Evolutionary conservation across 2,329 filamentous ascomycete genomes (phyloP).

Genomic region (Pseudogymnoascus sp.): DNA sequence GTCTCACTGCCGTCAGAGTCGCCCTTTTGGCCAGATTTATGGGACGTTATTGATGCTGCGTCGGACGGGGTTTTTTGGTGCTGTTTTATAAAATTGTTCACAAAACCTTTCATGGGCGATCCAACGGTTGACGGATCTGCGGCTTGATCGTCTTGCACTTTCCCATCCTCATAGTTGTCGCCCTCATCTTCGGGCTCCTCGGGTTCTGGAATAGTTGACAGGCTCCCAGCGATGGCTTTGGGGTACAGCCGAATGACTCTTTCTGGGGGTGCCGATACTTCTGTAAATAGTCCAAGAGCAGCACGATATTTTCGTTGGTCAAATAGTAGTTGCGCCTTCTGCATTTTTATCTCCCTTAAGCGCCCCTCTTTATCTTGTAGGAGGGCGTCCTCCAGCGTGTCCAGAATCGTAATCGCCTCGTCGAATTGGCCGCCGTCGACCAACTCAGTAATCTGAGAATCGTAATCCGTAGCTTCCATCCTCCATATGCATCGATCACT

Average conservation of each 20-base stretch:
- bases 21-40: slow-evolving; percentile 36
- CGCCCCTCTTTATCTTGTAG: slow-evolving; percentile 74
- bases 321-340: slow-evolving; percentile 83
- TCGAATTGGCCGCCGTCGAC: slow-evolving; percentile 69
- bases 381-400: slow-evolving; percentile 87
- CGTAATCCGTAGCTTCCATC: slow-evolving; percentile 89
- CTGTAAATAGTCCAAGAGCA: slow-evolving; percentile 84
- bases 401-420: slow-evolving; percentile 82
- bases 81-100: slow-evolving; percentile 35
- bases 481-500: slow-evolving; percentile 92
- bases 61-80: slow-evolving; percentile 32
- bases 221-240: slow-evolving; percentile 69
- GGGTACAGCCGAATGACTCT: slow-evolving; percentile 82
- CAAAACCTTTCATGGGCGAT: slow-evolving; percentile 27
- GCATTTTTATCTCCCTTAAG: slow-evolving; percentile 78
- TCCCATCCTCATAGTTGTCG: slow-evolving; percentile 32
- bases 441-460: slow-evolving; percentile 78
- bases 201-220: slow-evolving; percentile 48
- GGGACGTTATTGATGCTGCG: slow-evolving; percentile 51
- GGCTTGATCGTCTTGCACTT: slow-evolving; percentile 43
- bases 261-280: slow-evolving; percentile 83
- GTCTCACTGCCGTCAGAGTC: slow-evolving; percentile 45
- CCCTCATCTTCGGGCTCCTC: slow-evolving; percentile 40
- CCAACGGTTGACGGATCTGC: slow-evolving; percentile 14
- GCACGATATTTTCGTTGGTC: slow-evolving; percentile 73